Base-by-base conservation (phyloP, 2,329 filamentous ascomycete species). In the Teratosphaeria epicoccoides region DNA sequence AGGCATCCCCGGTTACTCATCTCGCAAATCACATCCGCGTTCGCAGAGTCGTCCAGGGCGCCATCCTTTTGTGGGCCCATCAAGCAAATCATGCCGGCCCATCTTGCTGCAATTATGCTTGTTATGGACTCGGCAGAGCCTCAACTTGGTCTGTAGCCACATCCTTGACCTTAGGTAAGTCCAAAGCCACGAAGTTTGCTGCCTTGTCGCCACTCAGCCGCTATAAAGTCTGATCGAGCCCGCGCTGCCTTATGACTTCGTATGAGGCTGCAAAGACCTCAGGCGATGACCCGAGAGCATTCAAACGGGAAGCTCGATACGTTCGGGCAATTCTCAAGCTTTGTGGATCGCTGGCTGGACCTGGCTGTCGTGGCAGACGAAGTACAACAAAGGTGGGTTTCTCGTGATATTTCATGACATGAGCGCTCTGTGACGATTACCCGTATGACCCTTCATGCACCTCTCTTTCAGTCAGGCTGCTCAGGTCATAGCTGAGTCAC, bases 181-280 rank as follows among this genome's bases (percentile, higher is more conserved):
- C 26, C 9, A 28, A 28, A 57, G 61, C 62, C 11, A 66, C 50
- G 45, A 65, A 59, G 20, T 60, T 56, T 12, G 53, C 53, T 3
- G 65, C 63, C 26, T 61, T 56, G 4, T 56, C 55, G 44, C 59
- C 65, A 24, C 45, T 52, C 25, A 67, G 52, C 2, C 65, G 54
- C 25, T 61, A 53, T 45, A 60, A 50, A 9, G 53, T 62, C n/a
- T 56, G 52, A 17, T 54, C 48, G 7, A 60, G 44, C 24, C 49
- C 53, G 33, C 56, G 54, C 24, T 55, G 33, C n/a, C 47, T 49
- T 44, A 66, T 63, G 20, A 50, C 46, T 26, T 63, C 62, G 50
- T 63, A 65, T 4, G 59, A 61, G 9, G 63, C 63, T 7, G 60
- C 62, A 49, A 66, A 68, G 7, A 59, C 62, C 43, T 62, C 59